Percentiles rank a stretch among this genome's conserved stretches.
These are phyloP conservation scores for Russula earlei DNA, from an alignment of 768 basidiomycete genomes.

Conservation along the genomic window DNA sequence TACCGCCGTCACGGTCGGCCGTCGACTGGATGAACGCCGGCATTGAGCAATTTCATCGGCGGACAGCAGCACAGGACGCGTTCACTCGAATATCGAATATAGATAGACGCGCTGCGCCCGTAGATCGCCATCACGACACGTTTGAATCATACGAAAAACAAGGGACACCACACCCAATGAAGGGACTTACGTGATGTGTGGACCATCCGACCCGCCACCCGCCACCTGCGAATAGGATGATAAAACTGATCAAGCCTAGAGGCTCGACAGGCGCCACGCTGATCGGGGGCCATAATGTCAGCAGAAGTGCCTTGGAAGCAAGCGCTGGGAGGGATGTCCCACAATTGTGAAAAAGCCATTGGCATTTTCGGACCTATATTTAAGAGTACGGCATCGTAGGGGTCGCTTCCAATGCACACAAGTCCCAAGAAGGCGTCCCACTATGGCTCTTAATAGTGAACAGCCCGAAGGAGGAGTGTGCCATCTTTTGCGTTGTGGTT, in stretches of 20 bases:
- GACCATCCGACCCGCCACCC: no score
- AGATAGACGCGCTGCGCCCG: neutral
- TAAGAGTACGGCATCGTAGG: neutral
- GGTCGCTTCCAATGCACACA: neutral
- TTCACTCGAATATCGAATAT: neutral
- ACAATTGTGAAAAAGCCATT: neutral
- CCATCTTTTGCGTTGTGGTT: no score
- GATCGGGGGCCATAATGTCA: neutral
- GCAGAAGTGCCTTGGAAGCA: neutral
- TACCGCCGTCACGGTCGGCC: neutral
- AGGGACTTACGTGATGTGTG: neutral
- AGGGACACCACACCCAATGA: no score
- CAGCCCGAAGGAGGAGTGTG: no score
- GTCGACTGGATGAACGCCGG: neutral
- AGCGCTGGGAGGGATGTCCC: neutral
- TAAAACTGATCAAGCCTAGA: neutral
- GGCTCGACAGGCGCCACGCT: neutral
- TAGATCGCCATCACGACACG: neutral
- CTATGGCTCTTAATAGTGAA: no score
- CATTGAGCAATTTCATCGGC: neutral
- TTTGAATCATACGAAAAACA: neutral
- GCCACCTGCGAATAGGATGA: neutral
- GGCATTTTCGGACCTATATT: no score
- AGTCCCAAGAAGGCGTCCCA: neutral
- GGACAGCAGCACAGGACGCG: no score